phyloP scores from a whole-genome alignment of 2,329 filamentous ascomycete genomes.

The Colletotrichum tabaci region DNA sequence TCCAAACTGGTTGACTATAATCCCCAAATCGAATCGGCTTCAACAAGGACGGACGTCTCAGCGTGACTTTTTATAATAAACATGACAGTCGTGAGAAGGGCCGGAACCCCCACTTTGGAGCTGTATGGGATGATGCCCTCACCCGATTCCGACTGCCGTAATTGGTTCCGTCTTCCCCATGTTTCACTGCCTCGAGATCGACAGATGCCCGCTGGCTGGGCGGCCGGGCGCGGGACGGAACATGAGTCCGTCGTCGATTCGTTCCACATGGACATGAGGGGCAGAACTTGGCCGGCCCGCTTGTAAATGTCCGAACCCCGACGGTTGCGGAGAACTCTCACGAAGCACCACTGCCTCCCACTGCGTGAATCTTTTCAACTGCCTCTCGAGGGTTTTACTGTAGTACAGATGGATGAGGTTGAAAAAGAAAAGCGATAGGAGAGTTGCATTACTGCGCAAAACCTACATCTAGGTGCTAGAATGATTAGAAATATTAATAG shows the following conservation, averaged over 20 bases:
- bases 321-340: not conserved
- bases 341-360: not conserved
- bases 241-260: not conserved
- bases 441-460: too few species aligned
- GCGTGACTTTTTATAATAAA: not conserved
- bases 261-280: not conserved
- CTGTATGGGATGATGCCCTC: too few species aligned
- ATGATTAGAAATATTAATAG: too few species aligned
- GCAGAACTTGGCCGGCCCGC: not conserved
- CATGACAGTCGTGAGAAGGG: not conserved
- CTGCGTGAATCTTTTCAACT: not conserved
- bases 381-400: not conserved
- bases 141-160: not conserved
- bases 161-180: not conserved
- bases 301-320: not conserved
- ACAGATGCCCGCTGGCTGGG: not conserved
- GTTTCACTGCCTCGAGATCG: too few species aligned
- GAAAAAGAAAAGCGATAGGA: rapidly evolving
- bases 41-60: not conserved
- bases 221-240: not conserved
- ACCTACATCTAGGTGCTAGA: too few species aligned
- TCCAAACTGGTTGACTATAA: not conserved
- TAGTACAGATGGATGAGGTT: too few species aligned
- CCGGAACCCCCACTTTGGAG: not conserved
- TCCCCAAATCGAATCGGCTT: not conserved